Conservation (phyloP, 352 stramenopile species). For the Elongisporangium anandrum region DNA sequence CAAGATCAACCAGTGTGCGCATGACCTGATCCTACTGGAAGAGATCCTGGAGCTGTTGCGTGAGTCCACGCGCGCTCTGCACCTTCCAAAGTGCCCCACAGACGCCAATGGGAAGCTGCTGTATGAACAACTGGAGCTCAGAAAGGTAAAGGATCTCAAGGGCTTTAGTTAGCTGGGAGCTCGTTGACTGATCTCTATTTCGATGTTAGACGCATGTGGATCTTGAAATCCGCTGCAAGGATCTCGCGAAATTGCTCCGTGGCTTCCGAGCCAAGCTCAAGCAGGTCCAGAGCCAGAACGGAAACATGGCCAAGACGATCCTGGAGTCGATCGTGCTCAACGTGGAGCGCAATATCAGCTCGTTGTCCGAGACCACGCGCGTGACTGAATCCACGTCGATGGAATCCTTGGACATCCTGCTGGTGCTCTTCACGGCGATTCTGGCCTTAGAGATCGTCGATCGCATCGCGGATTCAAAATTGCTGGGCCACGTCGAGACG, state of each 20-base stretch:
- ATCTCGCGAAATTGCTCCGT: slow-evolving; percentile 91
- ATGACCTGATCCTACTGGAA: slow-evolving; percentile 94
- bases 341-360: slow-evolving; percentile 58
- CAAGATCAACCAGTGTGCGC: slow-evolving; percentile 88
- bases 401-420: slow-evolving; percentile 82
- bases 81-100: slow-evolving; percentile 87
- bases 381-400: slow-evolving; percentile 63
- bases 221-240: slow-evolving; percentile 89
- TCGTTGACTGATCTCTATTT: not conserved
- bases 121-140: slow-evolving; percentile 93
- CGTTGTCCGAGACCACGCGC: slow-evolving; percentile 50
- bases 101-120: slow-evolving; percentile 85
- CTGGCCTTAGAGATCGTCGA: slow-evolving; percentile 95
- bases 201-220: slow-evolving; percentile 47
- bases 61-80: slow-evolving; percentile 91
- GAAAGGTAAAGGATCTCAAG: slow-evolving; percentile 35
- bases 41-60: slow-evolving; percentile 95
- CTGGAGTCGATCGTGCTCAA: slow-evolving; percentile 56
- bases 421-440: slow-evolving; percentile 90
- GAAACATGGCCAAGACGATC: slow-evolving; percentile 71
- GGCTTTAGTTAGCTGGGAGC: not conserved
- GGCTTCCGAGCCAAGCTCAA: slow-evolving; percentile 90
- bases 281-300: slow-evolving; percentile 76
- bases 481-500: slow-evolving; percentile 65
- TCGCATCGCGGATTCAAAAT: slow-evolving; percentile 91